Evolutionary conservation across 768 basidiomycete species (phyloP), one percentile per base, ranked within the genome.

Genomic region (Arthromyces matolae): DNA sequence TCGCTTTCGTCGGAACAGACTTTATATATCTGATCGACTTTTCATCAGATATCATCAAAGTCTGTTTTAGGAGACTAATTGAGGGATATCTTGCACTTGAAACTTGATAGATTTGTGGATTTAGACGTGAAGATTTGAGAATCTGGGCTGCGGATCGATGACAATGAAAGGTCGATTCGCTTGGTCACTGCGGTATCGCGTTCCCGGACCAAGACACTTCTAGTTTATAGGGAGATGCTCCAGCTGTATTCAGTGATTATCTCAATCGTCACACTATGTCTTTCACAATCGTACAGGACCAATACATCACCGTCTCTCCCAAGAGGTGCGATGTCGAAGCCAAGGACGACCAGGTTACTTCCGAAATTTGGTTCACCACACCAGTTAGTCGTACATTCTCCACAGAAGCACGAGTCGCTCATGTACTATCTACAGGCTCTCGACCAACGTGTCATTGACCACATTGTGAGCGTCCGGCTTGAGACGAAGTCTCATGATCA

Each of bases 401-500:
- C 10, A n/a, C n/a, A n/a, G n/a, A 19, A 42, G 14, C 0, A 29
- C 19, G 33, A 8, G 13, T 12, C 27, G n/a, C 31, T 49, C 9
- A 43, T n/a, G n/a, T 5, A 24, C 38, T 19, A 8, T 42, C 41
- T 23, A 5, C 45, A 50, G 64, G 54, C 59, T 14, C 59, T 67
- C 24, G 60, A 59, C 16, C 38, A 56, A 34, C 34, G 49, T 16
- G 48, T 58, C 9, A 47, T 65, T 7, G 37, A 51, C 13, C 61
- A 56, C 27, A 48, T 64, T 8, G 51, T 60, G 16, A 58, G 60
- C 19, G 53, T 66, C 25, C 64, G 65, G 31, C 56, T 68, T 3
- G 58, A 59, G 44, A 66, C 64, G 2, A 46, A 53, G 33, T 60
- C 60, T 3, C 60, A 56, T 28, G 55, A 62, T 22, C 62, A 61